Base-by-base conservation (phyloP, 495 filamentous ascomycete species). In the Aspergillus carlsbadensis region DNA sequence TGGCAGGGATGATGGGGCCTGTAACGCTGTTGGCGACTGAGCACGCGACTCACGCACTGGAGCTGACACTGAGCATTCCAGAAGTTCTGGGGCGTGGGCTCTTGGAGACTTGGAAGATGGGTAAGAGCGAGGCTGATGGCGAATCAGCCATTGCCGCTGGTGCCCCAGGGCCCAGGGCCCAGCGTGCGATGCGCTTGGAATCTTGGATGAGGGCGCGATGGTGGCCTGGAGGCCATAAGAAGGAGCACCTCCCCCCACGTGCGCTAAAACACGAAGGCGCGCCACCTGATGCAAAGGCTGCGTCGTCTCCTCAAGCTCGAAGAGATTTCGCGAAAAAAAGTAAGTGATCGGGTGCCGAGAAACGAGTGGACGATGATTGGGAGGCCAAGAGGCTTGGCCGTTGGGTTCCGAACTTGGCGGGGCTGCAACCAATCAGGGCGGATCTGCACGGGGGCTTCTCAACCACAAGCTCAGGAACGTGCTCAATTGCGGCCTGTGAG, bases 391-490 rank as follows among this genome's bases (percentile, higher is more conserved):
- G 29, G 5, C 24, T 57, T 57, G 54, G 46, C 31, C 3, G 2
- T 14, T 29, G 17, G 54, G 10, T 22, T 21, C 39, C 44, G 31
- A 14, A 6, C 52, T 46, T 46, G 52, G 41, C 54, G 7, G 3
- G 13, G 46, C 10, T n/a, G 14, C 29, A 22, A 11, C 52, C 52
- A 55, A 46, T 55, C 1, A 43, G 0, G 4, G 11, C 18, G 40
- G 24, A 7, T 56, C 3, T 13, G 15, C n/a, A 18, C 21, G n/a
- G 35, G 21, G 5, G 2, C 35, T 44, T 49, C 36, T 11, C 33
- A 29, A n/a, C 59, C 59, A 62, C 15, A 54, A 50, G 37, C 29
- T 62, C 55, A 51, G 34, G 51, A 62, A 62, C 59, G 59, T 62
- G 59, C 55, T 58, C 31, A 3, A 8, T 7, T 6, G 15, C 10